phyloP scores from a whole-genome alignment of 2,329 filamentous ascomycete species.

The Seiridium unicorne region DNA sequence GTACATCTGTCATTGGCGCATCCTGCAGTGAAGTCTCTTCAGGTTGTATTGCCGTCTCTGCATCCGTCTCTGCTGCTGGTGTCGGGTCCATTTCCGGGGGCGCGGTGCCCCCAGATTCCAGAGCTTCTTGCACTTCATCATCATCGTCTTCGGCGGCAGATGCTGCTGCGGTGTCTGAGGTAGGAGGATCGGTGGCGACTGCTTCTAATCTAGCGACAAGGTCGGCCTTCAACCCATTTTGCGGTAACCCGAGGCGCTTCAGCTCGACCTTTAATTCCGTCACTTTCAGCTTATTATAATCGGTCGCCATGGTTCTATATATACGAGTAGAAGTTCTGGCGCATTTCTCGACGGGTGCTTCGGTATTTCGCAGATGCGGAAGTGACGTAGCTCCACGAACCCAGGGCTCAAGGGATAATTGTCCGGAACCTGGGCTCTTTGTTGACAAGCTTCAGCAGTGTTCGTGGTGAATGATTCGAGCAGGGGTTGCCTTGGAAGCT shows the following conservation, averaged over 20 bases:
- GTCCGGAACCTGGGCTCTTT: too few relatives aligned
- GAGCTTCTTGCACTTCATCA: not conserved
- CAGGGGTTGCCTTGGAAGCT: too few relatives aligned
- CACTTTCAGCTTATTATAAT: constrained; percentile 66
- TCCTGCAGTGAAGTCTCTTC: not conserved
- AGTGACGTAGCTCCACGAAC: constrained; percentile 4
- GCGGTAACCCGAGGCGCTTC: constrained; percentile 67
- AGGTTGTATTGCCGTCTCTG: constrained; percentile 11
- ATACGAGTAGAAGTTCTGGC: constrained; percentile 8
- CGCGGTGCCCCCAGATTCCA: constrained; percentile 1
- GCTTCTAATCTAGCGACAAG: constrained; percentile 63
- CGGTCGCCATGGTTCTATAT: constrained; percentile 39
- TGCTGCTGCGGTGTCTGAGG: constrained; percentile 1
- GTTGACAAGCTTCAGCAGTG: too few relatives aligned
- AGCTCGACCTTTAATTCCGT: constrained; percentile 73
- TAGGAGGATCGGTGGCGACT: constrained; percentile 19
- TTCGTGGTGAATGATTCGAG: too few relatives aligned
- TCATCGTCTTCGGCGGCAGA: not conserved
- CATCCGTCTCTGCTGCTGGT: constrained; percentile 10
- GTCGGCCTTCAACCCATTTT: constrained; percentile 69
- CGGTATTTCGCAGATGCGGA: not conserved
- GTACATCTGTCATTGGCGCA: not conserved
- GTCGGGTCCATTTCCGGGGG: not conserved
- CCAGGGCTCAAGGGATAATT: too few relatives aligned
- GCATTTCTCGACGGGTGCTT: not conserved